These are phyloP conservation scores for Phytophthora quininea DNA, from an alignment of 352 stramenopile genomes.

Conservation along the genomic window DNA sequence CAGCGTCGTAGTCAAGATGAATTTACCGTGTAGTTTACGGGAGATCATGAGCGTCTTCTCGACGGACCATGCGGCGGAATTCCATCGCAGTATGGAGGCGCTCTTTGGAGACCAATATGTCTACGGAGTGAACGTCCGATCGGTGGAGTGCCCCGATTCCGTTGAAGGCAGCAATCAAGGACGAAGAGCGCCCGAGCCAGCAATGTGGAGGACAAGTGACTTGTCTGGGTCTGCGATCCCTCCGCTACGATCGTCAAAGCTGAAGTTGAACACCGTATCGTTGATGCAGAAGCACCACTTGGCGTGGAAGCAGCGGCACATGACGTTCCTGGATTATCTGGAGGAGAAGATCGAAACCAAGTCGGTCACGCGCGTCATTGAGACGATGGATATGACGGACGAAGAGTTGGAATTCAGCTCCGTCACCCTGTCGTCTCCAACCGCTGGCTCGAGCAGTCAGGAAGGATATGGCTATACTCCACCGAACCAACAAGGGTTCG, in stretches of 20 bases:
- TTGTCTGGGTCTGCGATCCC: conserved; percentile 8
- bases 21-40: conserved; percentile 57
- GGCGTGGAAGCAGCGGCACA: conserved; percentile 52
- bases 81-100: conserved; percentile 69
- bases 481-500: conserved; percentile 20
- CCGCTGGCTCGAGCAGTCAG: conserved; percentile 22
- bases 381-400: conserved; percentile 51
- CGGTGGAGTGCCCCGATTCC: conserved; percentile 37
- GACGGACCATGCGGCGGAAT: conserved; percentile 49
- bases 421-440: conserved; percentile 28
- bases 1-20: conserved; percentile 65
- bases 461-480: conserved; percentile 19
- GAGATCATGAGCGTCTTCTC: conserved; percentile 69
- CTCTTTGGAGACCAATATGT: conserved; percentile 72
- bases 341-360: conserved; percentile 61
- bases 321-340: conserved; percentile 68
- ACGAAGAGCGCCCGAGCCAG: conserved; percentile 24
- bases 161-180: conserved; percentile 9
- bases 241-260: conserved; percentile 32
- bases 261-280: conserved; percentile 60
- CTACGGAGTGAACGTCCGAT: conserved; percentile 52
- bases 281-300: conserved; percentile 57
- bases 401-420: conserved; percentile 40
- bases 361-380: conserved; percentile 65
- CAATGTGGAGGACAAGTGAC: conserved; percentile 11